Evolutionary conservation across 2,329 filamentous ascomycete species (phyloP), one percentile per base, ranked within the genome.

Genomic region (Clonostachys rosea): DNA sequence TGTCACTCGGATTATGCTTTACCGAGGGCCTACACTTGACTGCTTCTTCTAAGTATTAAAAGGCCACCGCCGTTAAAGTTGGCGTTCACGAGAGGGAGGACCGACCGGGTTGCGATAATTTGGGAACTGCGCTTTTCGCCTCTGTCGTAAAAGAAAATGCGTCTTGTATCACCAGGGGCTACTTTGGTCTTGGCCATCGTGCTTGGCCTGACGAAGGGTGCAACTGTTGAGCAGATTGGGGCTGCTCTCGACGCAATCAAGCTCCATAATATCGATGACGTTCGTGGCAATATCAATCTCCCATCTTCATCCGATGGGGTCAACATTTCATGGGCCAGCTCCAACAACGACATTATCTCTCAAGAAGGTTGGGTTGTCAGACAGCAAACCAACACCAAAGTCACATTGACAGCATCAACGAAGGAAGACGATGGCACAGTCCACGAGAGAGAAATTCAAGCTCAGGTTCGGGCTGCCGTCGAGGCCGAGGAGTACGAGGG

Each of bases 281-380:
- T 71, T 42, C 59, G 65, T 16, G 65, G 68, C 20, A 69, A 71
- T 47, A 50, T 71, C 17, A 50, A 60, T 37, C 56, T 71, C 6
- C 68, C 68, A 12, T 37, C 53, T 2, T 49, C 54, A 2, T 54
- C 58, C 2, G 58, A 67, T 20, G 61, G 59, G 1, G 49, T 61
- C 5, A 34, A 55, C 4, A 50, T 71, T n/a, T 59, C 55, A 5
- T 71, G 68, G 68, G 43, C 52, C 7, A 70, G 61, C 47, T 65
- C 61, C 43, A 54, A 65, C 36, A 44, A 60, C 4, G 51, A 56
- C 4, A 50, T 70, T 17, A 61, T 71, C 47, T 56, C 61, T 13
- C n/a, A 52, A 5, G 57, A 64, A 44, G 68, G 68, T 6, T 48
- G 62, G 17, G 68, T 71, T 6, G 61, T 54, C 3, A 59, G 68